Percentiles rank a stretch among this genome's conserved stretches.
These are phyloP conservation scores for Aspergillus sp. DNA, from an alignment of 2,329 filamentous ascomycete genomes.

Conservation along the genomic window DNA sequence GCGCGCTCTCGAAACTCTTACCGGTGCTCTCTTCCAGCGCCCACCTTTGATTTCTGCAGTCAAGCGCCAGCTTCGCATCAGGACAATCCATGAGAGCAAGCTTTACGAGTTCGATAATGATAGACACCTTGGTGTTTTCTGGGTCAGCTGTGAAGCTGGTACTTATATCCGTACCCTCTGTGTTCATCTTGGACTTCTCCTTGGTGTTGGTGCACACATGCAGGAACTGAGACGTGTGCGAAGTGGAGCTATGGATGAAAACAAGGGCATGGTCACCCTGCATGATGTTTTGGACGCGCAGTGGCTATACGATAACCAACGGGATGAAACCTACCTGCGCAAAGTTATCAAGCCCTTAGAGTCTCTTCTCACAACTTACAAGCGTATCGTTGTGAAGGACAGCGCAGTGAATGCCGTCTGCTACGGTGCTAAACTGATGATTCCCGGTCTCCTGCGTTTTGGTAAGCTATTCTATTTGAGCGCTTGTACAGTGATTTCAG, in stretches of 20 bases:
- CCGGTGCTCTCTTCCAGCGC: slow-evolving; percentile 94
- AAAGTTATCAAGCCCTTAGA: slow-evolving; percentile 90
- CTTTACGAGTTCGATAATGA: slow-evolving; percentile 98
- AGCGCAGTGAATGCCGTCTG: slow-evolving; percentile 95
- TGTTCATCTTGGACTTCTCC: slow-evolving; percentile 78
- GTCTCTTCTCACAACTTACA: slow-evolving; percentile 87
- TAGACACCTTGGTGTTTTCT: slow-evolving; percentile 95
- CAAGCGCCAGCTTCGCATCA: slow-evolving; percentile 97
- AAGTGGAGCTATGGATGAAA: slow-evolving; percentile 92
- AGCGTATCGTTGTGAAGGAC: slow-evolving; percentile 97
- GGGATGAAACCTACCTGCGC: slow-evolving; percentile 89
- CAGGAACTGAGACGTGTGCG: slow-evolving; percentile 94
- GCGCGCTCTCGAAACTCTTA: slow-evolving; percentile 90
- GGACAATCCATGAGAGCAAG: slow-evolving; percentile 97
- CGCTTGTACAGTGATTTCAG: not conserved
- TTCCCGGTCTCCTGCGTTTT: slow-evolving; percentile 91
- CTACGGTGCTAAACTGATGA: slow-evolving; percentile 98
- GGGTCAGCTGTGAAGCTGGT: slow-evolving; percentile 97
- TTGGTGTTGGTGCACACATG: slow-evolving; percentile 93
- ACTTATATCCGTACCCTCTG: slow-evolving; percentile 99
- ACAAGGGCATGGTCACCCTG: slow-evolving; percentile 82
- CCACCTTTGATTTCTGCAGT: slow-evolving; percentile 97
- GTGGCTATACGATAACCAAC: slow-evolving; percentile 92
- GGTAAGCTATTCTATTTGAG: slow-evolving; percentile 52
- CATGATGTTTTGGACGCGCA: slow-evolving; percentile 96